Evolutionary conservation across 768 basidiomycete genomes (phyloP).

Genomic region (Suillus subluteus): DNA sequence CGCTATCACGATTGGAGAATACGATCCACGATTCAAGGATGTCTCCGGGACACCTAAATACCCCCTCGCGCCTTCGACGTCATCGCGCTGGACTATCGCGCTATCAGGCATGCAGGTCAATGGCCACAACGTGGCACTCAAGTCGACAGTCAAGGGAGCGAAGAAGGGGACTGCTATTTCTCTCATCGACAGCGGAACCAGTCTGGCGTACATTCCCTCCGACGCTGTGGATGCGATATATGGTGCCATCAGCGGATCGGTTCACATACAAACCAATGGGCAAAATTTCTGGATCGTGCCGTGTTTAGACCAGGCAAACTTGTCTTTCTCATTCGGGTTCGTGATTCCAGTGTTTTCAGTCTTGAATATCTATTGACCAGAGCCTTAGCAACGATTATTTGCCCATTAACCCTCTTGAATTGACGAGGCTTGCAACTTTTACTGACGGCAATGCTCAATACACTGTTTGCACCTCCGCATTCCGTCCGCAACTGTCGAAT

Average conservation of each 20-base stretch:
- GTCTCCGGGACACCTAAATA: constrained; percentile 36
- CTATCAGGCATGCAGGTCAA: constrained; percentile 42
- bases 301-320: constrained; percentile 32
- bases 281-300: constrained; percentile 43
- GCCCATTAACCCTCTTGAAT: constrained; percentile 49
- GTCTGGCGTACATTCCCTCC: constrained; percentile 39
- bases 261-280: constrained; percentile 32
- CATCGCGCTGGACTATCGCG: constrained; percentile 46
- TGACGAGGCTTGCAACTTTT: constrained; percentile 36
- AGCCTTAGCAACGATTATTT: constrained; percentile 33
- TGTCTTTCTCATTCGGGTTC: constrained; percentile 29
- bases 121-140: constrained; percentile 29
- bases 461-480: constrained; percentile 43
- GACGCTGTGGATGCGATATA: constrained; percentile 43
- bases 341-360: constrained; percentile 1
- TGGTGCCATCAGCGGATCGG: constrained; percentile 39
- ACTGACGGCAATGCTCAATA: constrained; percentile 33
- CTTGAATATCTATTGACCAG: not conserved
- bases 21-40: constrained; percentile 37
- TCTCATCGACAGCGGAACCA: constrained; percentile 49
- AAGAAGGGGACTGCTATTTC: constrained; percentile 37
- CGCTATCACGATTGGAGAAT: constrained; percentile 46
- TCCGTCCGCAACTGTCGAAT: constrained; percentile 33
- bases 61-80: constrained; percentile 37
- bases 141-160: constrained; percentile 34